Base-by-base conservation (phyloP, 306 rosid species). In the Amphicarpaea edgeworthii region DNA sequence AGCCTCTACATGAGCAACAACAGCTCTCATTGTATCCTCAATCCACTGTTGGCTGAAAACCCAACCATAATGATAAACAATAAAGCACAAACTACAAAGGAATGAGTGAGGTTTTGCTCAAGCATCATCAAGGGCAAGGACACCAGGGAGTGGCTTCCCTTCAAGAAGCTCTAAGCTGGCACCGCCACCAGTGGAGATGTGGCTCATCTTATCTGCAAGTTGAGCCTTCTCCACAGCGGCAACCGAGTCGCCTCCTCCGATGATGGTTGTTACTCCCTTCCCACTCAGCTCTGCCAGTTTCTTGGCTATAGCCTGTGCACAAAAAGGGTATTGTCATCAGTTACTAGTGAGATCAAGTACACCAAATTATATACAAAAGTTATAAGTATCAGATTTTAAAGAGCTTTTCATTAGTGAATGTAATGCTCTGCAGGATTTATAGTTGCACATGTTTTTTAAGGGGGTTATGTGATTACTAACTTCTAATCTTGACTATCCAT, bases 161-260 rank as follows among this genome's bases (percentile, higher is more conserved):
- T 95, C 98, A 58, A 95, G 98, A 84, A 94, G 97, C 96, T 92
- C 98, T 54, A 94, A 87, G 89, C 98, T 94, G 77, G 98, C 98
- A 77, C 98, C 98, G 2, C 98, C 98, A 28, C 98, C 98, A 0
- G 98, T 94, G 1, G 97, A 91, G 82, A 94, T 94, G 88, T 94
- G 98, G 85, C 96, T 90, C 98, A 94, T 94, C 93, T 91, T 88
- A 10, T 92, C 95, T 7, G 96, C 96, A 46, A 94, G 93, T 45
- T 97, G 97, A 66, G 2, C 96, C 90, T 94, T 92, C 87, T 94
- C 98, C 37, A 94, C 98, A 0, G 98, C 98, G 7, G 98, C 98
- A 5, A 94, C 98, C 0, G 98, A 94, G 77, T 94, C 98, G 3
- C 98, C 98, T 64, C 98, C 98, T 83, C 98, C 98, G 23, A 94